Evolutionary conservation across 2,329 filamentous ascomycete genomes (phyloP).

Genomic region (Verticillium alfalfae): DNA sequence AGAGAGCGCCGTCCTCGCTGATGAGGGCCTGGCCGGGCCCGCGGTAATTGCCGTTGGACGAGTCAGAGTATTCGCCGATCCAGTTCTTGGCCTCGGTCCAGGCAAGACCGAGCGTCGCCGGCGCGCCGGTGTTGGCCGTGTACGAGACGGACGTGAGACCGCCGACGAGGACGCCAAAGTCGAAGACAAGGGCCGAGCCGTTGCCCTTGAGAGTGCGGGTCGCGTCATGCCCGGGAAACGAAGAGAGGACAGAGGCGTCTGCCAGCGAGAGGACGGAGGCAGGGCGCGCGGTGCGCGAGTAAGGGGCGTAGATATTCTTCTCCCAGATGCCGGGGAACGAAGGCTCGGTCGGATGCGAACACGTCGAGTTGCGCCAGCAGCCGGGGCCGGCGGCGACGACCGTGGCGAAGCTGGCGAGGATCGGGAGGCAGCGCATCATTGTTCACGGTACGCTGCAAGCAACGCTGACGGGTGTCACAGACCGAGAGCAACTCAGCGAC

Average conservation of each 20-base stretch:
- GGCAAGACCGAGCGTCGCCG: constrained; percentile 34
- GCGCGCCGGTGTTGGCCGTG: constrained; percentile 13
- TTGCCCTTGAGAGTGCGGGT: constrained; percentile 26
- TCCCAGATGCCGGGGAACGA: constrained; percentile 56
- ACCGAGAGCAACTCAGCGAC: too few relatives aligned
- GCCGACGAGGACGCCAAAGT: constrained; percentile 54
- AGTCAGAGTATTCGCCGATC: constrained; percentile 39
- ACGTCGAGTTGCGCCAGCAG: constrained; percentile 53
- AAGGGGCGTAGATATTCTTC: constrained; percentile 49
- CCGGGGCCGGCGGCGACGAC: neutral
- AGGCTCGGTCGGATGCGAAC: constrained; percentile 39
- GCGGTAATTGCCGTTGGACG: constrained; percentile 36
- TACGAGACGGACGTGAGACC: constrained; percentile 49
- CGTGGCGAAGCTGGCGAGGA: neutral
- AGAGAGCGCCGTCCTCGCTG: constrained; percentile 36
- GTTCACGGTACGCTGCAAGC: neutral
- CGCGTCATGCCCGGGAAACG: constrained; percentile 15
- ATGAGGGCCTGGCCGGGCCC: constrained; percentile 20
- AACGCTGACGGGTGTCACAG: too few relatives aligned
- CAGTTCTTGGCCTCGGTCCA: constrained; percentile 43
- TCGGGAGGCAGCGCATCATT: neutral
- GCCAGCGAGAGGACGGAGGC: constrained; percentile 30
- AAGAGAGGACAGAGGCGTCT: constrained; percentile 21
- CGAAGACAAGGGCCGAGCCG: constrained; percentile 48
- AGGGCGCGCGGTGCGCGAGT: constrained; percentile 43